These are phyloP conservation scores for Cenchrus purpureus DNA, from an alignment of 176 grass and related monocot genomes.

Conservation along the genomic window DNA sequence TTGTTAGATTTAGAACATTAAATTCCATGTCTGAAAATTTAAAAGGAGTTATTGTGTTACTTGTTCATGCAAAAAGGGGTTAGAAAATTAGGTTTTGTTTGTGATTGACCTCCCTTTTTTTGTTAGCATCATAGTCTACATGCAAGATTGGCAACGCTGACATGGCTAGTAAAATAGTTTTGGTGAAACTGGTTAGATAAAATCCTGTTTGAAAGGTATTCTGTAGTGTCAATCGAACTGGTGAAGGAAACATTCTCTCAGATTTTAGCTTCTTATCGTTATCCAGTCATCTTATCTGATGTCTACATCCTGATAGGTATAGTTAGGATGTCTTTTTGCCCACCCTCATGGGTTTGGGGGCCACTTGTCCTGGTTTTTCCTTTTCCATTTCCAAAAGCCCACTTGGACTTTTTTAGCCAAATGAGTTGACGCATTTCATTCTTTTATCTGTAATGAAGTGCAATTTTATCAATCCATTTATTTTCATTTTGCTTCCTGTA, in stretches of 20 bases:
- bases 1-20: not conserved
- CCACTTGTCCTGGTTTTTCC: not conserved
- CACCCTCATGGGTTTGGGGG: not conserved
- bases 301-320: conserved; percentile 49
- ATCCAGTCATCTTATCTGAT: conserved; percentile 38
- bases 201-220: not conserved
- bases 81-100: not conserved
- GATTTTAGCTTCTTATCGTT: conserved; percentile 20
- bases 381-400: not conserved
- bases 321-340: conserved; percentile 27
- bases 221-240: conserved; percentile 11
- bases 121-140: not conserved
- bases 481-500: not conserved
- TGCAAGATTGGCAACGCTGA: not conserved
- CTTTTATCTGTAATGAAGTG: not conserved
- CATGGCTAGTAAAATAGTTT: conserved; percentile 1
- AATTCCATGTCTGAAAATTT: not conserved
- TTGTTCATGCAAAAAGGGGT: not conserved
- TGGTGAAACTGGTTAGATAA: not conserved
- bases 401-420: not conserved
- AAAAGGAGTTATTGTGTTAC: not conserved
- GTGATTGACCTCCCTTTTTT: not conserved
- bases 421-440: not conserved
- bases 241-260: not conserved
- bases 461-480: not conserved